Base-by-base conservation (phyloP, 148 eudicot genomes). In the Vaccinium darrowii region DNA sequence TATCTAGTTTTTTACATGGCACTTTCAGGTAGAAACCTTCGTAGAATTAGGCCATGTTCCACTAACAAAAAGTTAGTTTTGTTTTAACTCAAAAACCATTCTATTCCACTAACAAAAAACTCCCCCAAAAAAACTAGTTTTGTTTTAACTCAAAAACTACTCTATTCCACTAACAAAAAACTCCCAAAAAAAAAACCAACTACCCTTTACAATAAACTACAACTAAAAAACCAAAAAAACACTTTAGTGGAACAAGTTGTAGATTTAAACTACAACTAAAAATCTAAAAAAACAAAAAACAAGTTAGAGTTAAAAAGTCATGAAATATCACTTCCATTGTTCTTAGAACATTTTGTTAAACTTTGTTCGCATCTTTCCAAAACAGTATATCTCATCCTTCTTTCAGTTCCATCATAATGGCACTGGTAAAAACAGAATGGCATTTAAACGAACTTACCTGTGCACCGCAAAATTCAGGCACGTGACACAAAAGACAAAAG, bases 401-500 rank as follows among this genome's bases (percentile, higher is more conserved):
- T 43, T 23, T 47, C 62, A 13, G 54, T 50, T n/a, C 80, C 33
- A 49, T 76, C 56, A 51, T n/a, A 50, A 50, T 76, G 56, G 47
- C 8, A 82, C 9, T 12, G 63, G 19, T 33, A 67, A 8, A 84
- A 57, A 62, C 14, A n/a, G 49, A 30, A 18, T 14, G 14, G 36
- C 51, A 27, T 2, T 50, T 4, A 33, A 76, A 71, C 73, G 12
- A 82, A 84, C 88, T 84, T 87, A 93, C 96, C 94, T 88, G 83
- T 95, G 95, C 81, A 90, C 90, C 71, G 81, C 92, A 63, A 88
- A 84, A 65, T 88, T 81, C 71, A 88, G 87, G 87, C 95, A 92
- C 81, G 83, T 85, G 63, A 84, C 85, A 86, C 97, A 93, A 85
- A 86, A 91, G n/a, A 93, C 86, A 81, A 88, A 87, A 6, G 91